Percentiles rank a stretch among this genome's conserved stretches.
Conservation (phyloP, 257 asterid species). For the Nicotiana undulata region DNA sequence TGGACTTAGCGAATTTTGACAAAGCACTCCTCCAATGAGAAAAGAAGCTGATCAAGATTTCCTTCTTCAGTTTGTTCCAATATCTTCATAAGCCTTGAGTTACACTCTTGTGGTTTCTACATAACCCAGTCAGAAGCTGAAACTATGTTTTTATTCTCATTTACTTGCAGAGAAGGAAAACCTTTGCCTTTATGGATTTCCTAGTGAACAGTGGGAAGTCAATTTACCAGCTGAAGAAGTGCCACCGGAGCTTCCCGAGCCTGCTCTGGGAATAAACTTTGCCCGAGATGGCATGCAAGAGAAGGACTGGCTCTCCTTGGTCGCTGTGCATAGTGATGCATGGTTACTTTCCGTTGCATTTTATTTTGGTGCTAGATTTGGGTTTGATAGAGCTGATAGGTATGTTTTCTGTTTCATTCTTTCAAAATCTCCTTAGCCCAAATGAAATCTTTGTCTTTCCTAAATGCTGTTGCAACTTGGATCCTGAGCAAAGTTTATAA, state of each 20-base stretch:
- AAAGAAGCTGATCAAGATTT: background rate
- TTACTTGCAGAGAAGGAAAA: slow-evolving; percentile 2
- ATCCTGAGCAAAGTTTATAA: background rate
- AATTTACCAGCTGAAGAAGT: slow-evolving; percentile 11
- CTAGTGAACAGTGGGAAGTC: slow-evolving; percentile 7
- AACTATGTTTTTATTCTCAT: background rate
- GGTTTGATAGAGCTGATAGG: slow-evolving; percentile 8
- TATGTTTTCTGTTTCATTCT: background rate
- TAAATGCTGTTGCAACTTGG: background rate
- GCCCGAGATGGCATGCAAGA: slow-evolving; percentile 14
- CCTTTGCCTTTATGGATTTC: slow-evolving; percentile 4
- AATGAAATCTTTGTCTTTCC: background rate
- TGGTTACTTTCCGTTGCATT: slow-evolving; percentile 9
- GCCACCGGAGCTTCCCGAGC: slow-evolving; percentile 7
- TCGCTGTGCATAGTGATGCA: slow-evolving; percentile 5
- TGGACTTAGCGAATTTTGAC: background rate
- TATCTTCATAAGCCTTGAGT: background rate
- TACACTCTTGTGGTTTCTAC: background rate
- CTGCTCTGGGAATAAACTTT: slow-evolving; percentile 7
- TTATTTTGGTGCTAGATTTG: slow-evolving; percentile 9
- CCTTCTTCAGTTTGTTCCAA: background rate
- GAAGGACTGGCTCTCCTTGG: slow-evolving; percentile 10
- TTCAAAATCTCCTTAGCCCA: background rate
- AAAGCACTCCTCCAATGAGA: background rate
- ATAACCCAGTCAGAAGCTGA: background rate